These are phyloP conservation scores for Rubus parviflorus DNA, from an alignment of 306 rosid genomes.

Conservation along the genomic window DNA sequence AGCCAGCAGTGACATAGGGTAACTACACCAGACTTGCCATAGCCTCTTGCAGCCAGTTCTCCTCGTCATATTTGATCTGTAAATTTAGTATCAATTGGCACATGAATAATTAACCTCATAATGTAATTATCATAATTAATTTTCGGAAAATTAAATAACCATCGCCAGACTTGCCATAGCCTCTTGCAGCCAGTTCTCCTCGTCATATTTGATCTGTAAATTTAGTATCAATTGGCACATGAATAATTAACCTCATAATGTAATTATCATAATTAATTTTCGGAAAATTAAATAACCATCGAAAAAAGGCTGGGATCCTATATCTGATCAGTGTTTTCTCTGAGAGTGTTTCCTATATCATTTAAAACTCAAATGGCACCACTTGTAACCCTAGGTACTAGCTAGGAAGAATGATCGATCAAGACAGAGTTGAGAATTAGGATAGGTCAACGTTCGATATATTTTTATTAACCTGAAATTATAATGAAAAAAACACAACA, in stretches of 20 bases:
- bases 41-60: slow-evolving; percentile 85
- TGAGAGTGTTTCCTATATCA: background rate
- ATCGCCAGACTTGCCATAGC: slow-evolving; percentile 44
- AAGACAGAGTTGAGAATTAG: background rate
- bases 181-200: no score
- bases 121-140: no score
- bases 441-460: background rate
- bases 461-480: background rate
- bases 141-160: no score
- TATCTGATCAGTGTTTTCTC: background rate
- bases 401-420: background rate
- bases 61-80: slow-evolving; percentile 71
- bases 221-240: background rate
- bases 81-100: no score
- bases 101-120: no score
- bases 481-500: background rate
- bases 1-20: slow-evolving; percentile 48
- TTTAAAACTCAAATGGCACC: background rate
- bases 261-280: background rate
- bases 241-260: background rate
- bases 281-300: background rate
- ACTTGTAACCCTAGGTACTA: background rate
- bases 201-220: slow-evolving; percentile 19
- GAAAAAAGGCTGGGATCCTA: background rate
- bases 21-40: slow-evolving; percentile 61